Evolutionary conservation across 148 eudicot genomes (phyloP), one percentile per base, ranked within the genome.

Genomic region (Cornus suecica): DNA sequence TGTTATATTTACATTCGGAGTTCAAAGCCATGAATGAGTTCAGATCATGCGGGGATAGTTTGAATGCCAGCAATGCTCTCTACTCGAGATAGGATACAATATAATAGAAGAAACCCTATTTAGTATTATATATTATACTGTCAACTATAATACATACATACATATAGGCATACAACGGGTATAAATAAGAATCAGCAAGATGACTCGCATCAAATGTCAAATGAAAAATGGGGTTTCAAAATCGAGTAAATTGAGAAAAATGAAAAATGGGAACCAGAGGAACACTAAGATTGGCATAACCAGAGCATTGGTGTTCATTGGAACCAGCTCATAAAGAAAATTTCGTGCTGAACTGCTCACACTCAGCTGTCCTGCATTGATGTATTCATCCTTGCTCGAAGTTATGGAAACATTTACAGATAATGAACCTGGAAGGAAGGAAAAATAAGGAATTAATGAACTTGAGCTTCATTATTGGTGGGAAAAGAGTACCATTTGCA

Each of bases 371-470:
- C 90, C 92, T 1, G 92, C 87, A 62, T 87, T 86, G 65, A 90
- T 56, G 76, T 66, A 88, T 69, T 92, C 92, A 32, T 85, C 91
- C 70, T 85, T 87, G 48, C 92, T 86, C 20, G 84, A 84, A 31
- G 95, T 83, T 70, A 88, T 83, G 2, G 98, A 93, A 71, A 93
- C 98, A 69, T 91, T 93, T 16, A 93, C 98, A 8, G 92, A 83
- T 28, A 48, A 74, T 45, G 98, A 91, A 86, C 98, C 98, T 93
- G 79, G 79, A 72, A 0, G 61, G 66, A 67, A 75, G 20, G 58
- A 56, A 23, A 32, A 29, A 27, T 58, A 25, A n/a, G 23, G 37
- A 41, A 4, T 24, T 58, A 25, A 1, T 18, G 8, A 15, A 16
- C 2, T 5, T 4, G 62, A 58, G 62, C 20, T 58, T 58, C 62